Evolutionary conservation across 768 basidiomycete genomes (phyloP).

Genomic region (Lactarius indigo): DNA sequence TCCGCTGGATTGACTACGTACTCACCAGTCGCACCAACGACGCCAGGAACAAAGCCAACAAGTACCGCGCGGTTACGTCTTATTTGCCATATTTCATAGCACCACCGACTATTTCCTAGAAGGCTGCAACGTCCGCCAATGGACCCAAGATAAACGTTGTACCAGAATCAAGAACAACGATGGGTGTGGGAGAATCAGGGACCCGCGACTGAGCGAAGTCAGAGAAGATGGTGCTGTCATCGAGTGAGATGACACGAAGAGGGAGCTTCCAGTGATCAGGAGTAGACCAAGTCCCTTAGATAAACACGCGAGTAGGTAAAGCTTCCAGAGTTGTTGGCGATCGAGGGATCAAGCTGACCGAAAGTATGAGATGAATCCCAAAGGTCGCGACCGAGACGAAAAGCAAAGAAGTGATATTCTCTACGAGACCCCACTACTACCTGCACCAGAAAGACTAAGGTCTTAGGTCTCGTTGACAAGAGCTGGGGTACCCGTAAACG

Average conservation of each 20-base stretch:
- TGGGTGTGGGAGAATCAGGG: conserved; percentile 37
- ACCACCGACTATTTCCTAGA: conserved; percentile 50
- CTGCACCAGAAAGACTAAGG: conserved; percentile 43
- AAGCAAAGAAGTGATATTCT: conserved; percentile 54
- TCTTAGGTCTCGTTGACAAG: conserved; percentile 42
- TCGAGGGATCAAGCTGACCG: conserved; percentile 43
- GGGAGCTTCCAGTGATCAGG: conserved; percentile 62
- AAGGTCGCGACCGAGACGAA: conserved; percentile 42
- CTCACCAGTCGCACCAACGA: conserved; percentile 33
- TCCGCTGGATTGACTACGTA: conserved; percentile 51
- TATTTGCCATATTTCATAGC: conserved; percentile 46
- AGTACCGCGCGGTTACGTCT: conserved; percentile 47
- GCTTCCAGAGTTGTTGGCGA: conserved; percentile 33
- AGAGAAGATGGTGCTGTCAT: conserved; percentile 35
- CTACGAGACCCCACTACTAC: conserved; percentile 52
- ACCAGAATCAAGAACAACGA: conserved; percentile 63
- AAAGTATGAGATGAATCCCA: conserved; percentile 48
- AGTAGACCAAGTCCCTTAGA: conserved; percentile 30
- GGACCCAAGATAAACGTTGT: conserved; percentile 57
- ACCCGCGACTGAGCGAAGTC: conserved; percentile 45
- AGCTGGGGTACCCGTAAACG: conserved; percentile 32
- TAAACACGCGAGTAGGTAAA: conserved; percentile 42
- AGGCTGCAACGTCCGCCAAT: conserved; percentile 45
- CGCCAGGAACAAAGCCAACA: conserved; percentile 45
- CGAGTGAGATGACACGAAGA: conserved; percentile 43